These are phyloP conservation scores for Pseudopediastrum boryanum DNA, from an alignment of 139 green algal genomes.

Conservation along the genomic window DNA sequence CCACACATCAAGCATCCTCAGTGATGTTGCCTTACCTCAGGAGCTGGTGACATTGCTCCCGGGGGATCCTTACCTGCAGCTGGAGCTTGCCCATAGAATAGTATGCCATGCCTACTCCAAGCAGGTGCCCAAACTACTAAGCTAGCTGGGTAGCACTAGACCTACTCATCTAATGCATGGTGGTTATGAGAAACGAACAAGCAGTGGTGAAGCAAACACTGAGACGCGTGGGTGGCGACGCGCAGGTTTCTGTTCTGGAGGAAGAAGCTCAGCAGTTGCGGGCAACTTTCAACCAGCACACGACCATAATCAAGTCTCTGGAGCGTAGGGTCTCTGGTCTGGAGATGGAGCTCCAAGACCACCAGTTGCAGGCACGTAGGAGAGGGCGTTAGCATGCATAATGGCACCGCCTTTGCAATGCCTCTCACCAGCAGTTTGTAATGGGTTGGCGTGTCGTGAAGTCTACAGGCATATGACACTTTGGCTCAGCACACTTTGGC, in stretches of 20 bases:
- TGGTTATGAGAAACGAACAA: too few species aligned
- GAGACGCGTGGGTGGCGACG: neutral
- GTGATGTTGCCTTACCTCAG: too few species aligned
- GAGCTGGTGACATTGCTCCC: slow-evolving; percentile 50
- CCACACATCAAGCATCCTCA: too few species aligned
- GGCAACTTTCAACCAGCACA: slow-evolving; percentile 47
- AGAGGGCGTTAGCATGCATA: too few species aligned
- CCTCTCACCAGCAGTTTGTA: too few species aligned
- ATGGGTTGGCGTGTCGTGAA: too few species aligned
- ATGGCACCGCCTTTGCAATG: too few species aligned
- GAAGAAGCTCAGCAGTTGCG: slow-evolving; percentile 55
- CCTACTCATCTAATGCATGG: too few species aligned
- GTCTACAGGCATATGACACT: too few species aligned
- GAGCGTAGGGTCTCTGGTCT: slow-evolving; percentile 46
- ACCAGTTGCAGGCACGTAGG: slow-evolving; percentile 8
- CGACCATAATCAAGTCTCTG: slow-evolving; percentile 51
- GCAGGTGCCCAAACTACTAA: too few species aligned
- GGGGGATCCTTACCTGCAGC: slow-evolving; percentile 36
- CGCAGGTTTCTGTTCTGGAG: slow-evolving; percentile 54
- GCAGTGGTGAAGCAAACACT: neutral
- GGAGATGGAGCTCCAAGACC: slow-evolving; percentile 58
- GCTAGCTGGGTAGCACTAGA: too few species aligned
- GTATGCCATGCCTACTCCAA: slow-evolving; percentile 40
- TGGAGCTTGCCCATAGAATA: slow-evolving; percentile 55
- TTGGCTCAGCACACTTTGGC: too few species aligned